These are phyloP conservation scores for Dovyalis caffra DNA, from an alignment of 345 rosid genomes.

Conservation along the genomic window DNA sequence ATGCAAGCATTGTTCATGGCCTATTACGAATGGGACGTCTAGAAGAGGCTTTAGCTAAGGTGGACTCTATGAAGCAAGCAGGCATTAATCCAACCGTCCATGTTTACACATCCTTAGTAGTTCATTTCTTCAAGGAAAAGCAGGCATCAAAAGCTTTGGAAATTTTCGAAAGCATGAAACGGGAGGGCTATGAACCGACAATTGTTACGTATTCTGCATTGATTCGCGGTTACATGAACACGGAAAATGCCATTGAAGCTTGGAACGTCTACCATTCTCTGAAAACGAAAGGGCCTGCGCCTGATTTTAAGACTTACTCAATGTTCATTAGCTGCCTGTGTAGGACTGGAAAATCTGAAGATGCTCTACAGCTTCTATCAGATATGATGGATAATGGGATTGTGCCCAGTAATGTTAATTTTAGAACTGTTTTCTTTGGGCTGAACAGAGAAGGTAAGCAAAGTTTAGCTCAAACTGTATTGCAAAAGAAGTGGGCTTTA, in stretches of 20 bases:
- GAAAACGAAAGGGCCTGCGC: constrained; percentile 50
- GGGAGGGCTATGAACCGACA: constrained; percentile 51
- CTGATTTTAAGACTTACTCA: constrained; percentile 74
- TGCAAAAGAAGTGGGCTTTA: constrained; percentile 51
- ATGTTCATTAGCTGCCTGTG: constrained; percentile 65
- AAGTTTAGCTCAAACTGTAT: constrained; percentile 51
- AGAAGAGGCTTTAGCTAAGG: constrained; percentile 61
- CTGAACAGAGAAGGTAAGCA: constrained; percentile 74
- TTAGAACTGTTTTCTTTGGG: constrained; percentile 59
- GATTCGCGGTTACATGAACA: constrained; percentile 63
- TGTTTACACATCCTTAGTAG: constrained; percentile 68
- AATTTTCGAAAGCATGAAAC: constrained; percentile 46
- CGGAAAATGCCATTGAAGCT: constrained; percentile 48
- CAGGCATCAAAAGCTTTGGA: constrained; percentile 49
- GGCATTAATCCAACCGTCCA: constrained; percentile 60
- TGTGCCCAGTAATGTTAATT: constrained; percentile 63
- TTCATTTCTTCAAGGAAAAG: constrained; percentile 64
- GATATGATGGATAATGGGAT: constrained; percentile 61
- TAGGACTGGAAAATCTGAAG: constrained; percentile 57
- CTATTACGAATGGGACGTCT: constrained; percentile 50
- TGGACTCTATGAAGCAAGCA: constrained; percentile 57
- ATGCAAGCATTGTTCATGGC: constrained; percentile 66
- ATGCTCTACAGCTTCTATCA: constrained; percentile 53
- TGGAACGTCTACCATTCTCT: constrained; percentile 48
- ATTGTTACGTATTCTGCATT: constrained; percentile 71